phyloP scores from a whole-genome alignment of 2,329 filamentous ascomycete genomes.

The Penicillium concentricum region DNA sequence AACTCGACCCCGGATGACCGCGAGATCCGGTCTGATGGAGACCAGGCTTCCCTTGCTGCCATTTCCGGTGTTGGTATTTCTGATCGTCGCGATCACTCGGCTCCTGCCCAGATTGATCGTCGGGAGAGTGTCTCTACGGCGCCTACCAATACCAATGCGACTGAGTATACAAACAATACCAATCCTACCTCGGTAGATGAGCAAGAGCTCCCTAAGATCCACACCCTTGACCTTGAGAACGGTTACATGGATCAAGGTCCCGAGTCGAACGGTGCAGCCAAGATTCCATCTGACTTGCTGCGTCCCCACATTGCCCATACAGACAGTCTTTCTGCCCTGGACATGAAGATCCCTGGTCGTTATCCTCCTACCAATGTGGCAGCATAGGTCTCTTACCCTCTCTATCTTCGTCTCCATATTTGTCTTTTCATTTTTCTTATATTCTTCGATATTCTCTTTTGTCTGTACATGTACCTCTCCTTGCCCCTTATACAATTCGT shows the following conservation, averaged over 20 bases:
- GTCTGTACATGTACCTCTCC: slow-evolving; percentile 16
- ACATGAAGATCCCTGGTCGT: slow-evolving; percentile 38
- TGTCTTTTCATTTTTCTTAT: slow-evolving; percentile 7
- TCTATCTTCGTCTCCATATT: slow-evolving; percentile 2
- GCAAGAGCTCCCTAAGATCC: slow-evolving; percentile 12
- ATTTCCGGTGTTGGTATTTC: slow-evolving; percentile 19
- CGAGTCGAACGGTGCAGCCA: not conserved
- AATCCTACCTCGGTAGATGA: slow-evolving; percentile 35
- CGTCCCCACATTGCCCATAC: slow-evolving; percentile 23
- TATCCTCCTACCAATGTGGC: slow-evolving; percentile 35
- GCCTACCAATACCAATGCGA: slow-evolving; percentile 35
- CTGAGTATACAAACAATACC: slow-evolving; percentile 35
- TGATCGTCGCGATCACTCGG: slow-evolving; percentile 21
- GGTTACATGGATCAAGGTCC: slow-evolving; percentile 4
- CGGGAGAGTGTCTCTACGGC: slow-evolving; percentile 36
- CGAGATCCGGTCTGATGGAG: slow-evolving; percentile 19
- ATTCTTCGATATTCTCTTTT: slow-evolving; percentile 7
- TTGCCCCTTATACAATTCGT: slow-evolving; percentile 6
- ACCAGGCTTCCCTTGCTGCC: slow-evolving; percentile 14
- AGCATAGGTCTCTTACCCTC: slow-evolving; percentile 16
- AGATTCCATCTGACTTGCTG: slow-evolving; percentile 7
- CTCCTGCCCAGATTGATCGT: slow-evolving; percentile 21
- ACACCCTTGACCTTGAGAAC: slow-evolving; percentile 10
- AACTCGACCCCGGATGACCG: slow-evolving; percentile 13
- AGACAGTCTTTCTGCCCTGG: slow-evolving; percentile 32